Evolutionary conservation across 805 yeast genomes (phyloP), one percentile per base, ranked within the genome.

Genomic region (Zygotorulaspora sp.): DNA sequence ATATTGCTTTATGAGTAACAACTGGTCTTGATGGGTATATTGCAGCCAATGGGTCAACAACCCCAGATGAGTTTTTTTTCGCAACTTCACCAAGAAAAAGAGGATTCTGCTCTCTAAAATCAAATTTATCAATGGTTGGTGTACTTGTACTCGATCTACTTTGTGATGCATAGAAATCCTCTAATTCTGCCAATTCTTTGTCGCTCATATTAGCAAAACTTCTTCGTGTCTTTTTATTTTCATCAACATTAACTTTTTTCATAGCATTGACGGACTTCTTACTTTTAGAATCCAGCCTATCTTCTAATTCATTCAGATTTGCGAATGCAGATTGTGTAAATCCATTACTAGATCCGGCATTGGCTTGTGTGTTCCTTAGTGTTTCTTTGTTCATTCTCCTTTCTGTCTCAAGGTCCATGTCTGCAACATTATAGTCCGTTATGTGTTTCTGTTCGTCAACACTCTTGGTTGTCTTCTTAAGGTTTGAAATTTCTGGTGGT

Each of bases 1-100:
- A 47, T 4, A 60, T 36, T 5, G 65, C 65, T 29, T 49, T 51
- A 32, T 56, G 53, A 19, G 41, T 41, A 2, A 60, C 52, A 5
- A 48, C 44, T 3, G 66, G 66, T 30, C 63, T 47, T 4, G 66
- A 53, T 9, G 66, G 66, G 33, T 62, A 62, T 6, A 51, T 48
- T 10, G 52, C 52, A 2, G 51, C 45, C 19, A 52, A 36, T 6
- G 59, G 48, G 35, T 58, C 61, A n/a, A 36, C 26, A 10, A 29
- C 12, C 6, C 26, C 30, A 6, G 34, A 15, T 2, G 37, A 36
- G 11, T 32, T 38, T 33, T 41, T 36, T 13, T 33, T 25, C 17
- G 32, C 22, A 9, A 37, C 29, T n/a, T 33, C 39, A 8, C 42
- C 51, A 10, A 50, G 39, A 35, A 47, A 49, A 3, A 50, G 32